phyloP scores from a whole-genome alignment of 139 green algal genomes.

The Pleodorina starrii region DNA sequence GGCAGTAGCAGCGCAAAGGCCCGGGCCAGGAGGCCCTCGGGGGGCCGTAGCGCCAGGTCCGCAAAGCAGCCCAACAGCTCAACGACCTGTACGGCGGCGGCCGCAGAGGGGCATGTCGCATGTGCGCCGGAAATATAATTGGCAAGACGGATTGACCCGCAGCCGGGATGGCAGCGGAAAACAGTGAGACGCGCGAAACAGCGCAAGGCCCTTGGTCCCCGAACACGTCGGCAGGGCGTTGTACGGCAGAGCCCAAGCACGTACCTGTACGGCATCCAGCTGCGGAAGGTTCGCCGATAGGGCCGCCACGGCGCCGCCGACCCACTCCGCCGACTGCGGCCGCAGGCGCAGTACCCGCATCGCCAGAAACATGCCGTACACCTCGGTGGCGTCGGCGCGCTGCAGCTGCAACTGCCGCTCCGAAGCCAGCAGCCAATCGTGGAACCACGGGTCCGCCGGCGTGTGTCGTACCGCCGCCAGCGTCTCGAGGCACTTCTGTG shows the following conservation, averaged over 20 bases:
- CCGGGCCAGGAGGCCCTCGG: not conserved
- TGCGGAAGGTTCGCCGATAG: not conserved
- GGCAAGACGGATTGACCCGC: too few species aligned
- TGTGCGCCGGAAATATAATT: too few species aligned
- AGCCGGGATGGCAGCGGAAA: too few species aligned
- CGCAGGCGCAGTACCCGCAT: constrained; percentile 11
- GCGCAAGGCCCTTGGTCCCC: too few species aligned
- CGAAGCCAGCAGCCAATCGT: constrained; percentile 5
- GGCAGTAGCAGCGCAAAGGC: constrained; percentile 12
- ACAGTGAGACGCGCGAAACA: too few species aligned
- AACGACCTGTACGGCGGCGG: constrained; percentile 9
- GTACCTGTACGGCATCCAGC: constrained; percentile 14
- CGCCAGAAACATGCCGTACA: constrained; percentile 36
- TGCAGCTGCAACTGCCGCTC: not conserved
- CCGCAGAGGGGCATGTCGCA: too few species aligned
- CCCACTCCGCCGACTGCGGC: not conserved
- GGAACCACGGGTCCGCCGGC: constrained; percentile 23
- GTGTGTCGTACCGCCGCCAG: not conserved
- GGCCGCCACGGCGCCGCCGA: not conserved
- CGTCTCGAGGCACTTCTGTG: constrained; percentile 3
- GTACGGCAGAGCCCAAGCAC: too few species aligned
- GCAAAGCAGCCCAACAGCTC: constrained; percentile 22
- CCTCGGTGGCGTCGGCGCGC: constrained; percentile 4
- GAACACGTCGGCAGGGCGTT: too few species aligned
- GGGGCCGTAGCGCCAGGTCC: constrained; percentile 13